These are phyloP conservation scores for Pichia sp. DNA, from an alignment of 1,139 yeast genomes.

Conservation along the genomic window DNA sequence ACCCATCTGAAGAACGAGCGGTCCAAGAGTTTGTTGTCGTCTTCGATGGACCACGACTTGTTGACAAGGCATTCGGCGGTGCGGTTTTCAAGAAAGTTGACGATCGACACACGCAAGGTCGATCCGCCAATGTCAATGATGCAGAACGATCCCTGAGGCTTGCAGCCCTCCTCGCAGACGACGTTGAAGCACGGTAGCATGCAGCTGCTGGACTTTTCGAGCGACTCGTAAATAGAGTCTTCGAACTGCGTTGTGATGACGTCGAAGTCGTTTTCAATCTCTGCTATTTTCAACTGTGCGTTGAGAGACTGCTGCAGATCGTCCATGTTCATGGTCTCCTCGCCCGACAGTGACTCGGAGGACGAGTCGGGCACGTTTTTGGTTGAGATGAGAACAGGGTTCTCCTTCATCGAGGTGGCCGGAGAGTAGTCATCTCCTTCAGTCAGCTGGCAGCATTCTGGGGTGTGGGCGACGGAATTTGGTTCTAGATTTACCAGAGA, in stretches of 20 bases:
- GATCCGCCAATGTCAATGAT: conserved; percentile 19
- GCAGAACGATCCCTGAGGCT: neutral
- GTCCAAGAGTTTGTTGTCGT: conserved; percentile 12
- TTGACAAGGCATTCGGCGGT: conserved; percentile 9
- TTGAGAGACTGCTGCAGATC: neutral
- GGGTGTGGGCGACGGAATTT: neutral
- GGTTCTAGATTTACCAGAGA: neutral
- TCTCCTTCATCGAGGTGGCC: neutral
- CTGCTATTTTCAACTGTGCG: conserved; percentile 6
- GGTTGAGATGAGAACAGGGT: neutral
- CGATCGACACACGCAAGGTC: conserved; percentile 12
- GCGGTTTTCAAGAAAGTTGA: conserved; percentile 5
- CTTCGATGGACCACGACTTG: conserved; percentile 12
- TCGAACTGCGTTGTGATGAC: conserved; percentile 9
- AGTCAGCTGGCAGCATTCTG: neutral
- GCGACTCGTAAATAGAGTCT: conserved; percentile 8
- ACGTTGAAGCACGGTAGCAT: conserved; percentile 15
- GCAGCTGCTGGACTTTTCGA: conserved; percentile 10
- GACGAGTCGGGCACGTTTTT: neutral
- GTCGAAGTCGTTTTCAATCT: conserved; percentile 7
- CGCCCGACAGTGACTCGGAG: neutral
- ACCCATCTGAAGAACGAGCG: conserved; percentile 10
- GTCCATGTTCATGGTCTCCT: neutral
- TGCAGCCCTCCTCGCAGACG: neutral
- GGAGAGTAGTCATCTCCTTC: neutral